Percentiles rank a stretch among this genome's conserved stretches.
phyloP scores from a whole-genome alignment of 129 eudicot genomes.

The Kitagawia praeruptora region DNA sequence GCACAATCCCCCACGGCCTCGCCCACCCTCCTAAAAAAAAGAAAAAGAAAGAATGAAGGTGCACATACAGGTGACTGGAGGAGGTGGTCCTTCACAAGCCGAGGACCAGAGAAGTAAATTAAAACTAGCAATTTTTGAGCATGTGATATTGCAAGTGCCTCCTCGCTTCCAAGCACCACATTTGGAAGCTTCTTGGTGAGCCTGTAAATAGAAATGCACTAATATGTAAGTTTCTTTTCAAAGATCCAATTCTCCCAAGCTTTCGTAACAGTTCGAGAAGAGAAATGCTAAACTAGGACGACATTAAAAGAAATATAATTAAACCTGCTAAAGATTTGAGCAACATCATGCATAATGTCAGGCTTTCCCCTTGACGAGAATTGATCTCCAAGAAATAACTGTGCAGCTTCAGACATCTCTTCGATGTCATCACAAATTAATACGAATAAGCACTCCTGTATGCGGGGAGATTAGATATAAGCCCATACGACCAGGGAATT shows the following conservation, averaged over 20 bases:
- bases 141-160: slow-evolving; percentile 59
- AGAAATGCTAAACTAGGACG: neutral
- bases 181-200: slow-evolving; percentile 81
- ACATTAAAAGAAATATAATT: neutral
- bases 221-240: slow-evolving; percentile 1
- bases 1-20: neutral
- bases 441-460: slow-evolving; percentile 74
- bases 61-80: slow-evolving; percentile 77
- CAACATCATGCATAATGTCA: slow-evolving; percentile 39
- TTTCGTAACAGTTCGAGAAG: neutral
- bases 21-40: neutral
- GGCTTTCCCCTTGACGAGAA: slow-evolving; percentile 47
- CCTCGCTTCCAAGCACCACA: slow-evolving; percentile 67
- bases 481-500: neutral
- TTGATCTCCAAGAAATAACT: slow-evolving; percentile 40
- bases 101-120: slow-evolving; percentile 81
- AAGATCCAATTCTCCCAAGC: neutral
- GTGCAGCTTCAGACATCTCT: slow-evolving; percentile 74
- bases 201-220: slow-evolving; percentile 31
- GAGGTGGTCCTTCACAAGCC: slow-evolving; percentile 61
- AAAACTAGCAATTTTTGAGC: slow-evolving; percentile 66
- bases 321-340: slow-evolving; percentile 66
- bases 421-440: slow-evolving; percentile 84
- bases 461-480: neutral
- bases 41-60: neutral